Percentiles rank a stretch among this genome's conserved stretches.
phyloP scores from a whole-genome alignment of 371 early-diverging fungal genomes.

The Syncephalastrum monosporum region DNA sequence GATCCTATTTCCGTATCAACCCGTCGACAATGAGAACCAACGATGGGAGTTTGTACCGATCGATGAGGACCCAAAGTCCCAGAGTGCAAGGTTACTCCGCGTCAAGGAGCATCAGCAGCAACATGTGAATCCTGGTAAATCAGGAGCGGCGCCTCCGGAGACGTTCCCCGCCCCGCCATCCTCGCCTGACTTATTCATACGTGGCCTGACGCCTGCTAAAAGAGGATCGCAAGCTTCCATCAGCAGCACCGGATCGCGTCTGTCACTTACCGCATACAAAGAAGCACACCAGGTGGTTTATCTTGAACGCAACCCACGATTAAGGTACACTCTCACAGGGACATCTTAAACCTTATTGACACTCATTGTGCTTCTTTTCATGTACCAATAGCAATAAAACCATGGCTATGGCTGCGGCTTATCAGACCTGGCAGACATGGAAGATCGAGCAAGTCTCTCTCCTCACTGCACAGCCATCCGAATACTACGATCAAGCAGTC shows the following conservation, averaged over 20 bases:
- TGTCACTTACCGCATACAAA: constrained; percentile 34
- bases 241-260: constrained; percentile 7
- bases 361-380: not conserved
- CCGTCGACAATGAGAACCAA: constrained; percentile 46
- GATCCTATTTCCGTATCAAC: constrained; percentile 39
- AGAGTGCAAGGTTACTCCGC: too few relatives aligned
- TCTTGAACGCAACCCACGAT: constrained; percentile 17
- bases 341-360: not conserved
- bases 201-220: constrained; percentile 42
- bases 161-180: not conserved
- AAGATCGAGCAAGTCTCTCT: constrained; percentile 24
- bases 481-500: not conserved
- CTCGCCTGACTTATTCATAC: constrained; percentile 6
- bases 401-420: constrained; percentile 51
- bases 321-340: constrained; percentile 20
- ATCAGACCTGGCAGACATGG: constrained; percentile 45
- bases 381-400: constrained; percentile 37
- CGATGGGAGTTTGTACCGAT: constrained; percentile 40
- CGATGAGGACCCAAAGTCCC: too few relatives aligned
- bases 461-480: constrained; percentile 8
- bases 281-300: constrained; percentile 38
- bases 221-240: constrained; percentile 44
- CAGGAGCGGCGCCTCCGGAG: constrained; percentile 1
- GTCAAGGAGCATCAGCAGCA: constrained; percentile 1
- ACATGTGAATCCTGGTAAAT: constrained; percentile 8